Percentiles rank a stretch among this genome's conserved stretches.
phyloP scores from a whole-genome alignment of 78 protist species.

The Dictyostelium firmibasis region DNA sequence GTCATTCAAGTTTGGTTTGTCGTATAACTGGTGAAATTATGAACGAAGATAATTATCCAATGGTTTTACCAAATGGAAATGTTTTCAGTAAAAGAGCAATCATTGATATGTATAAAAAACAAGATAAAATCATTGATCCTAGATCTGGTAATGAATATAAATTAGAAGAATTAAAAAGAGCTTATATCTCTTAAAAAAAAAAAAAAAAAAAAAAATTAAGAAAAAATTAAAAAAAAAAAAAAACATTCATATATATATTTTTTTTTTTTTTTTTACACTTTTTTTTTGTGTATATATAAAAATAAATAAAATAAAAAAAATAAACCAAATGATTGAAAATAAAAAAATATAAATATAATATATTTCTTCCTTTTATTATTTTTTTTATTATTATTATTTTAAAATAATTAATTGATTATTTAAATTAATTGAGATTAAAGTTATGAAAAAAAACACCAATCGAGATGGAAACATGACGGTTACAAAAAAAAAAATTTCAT shows the following conservation, averaged over 20 bases:
- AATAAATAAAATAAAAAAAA: background rate
- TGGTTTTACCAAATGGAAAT: constrained; percentile 91
- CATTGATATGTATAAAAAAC: constrained; percentile 2
- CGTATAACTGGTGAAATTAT: constrained; percentile 85
- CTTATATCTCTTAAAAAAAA: constrained; percentile 38
- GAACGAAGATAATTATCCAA: constrained; percentile 88
- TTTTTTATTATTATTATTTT: too few relatives aligned
- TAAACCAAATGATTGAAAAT: too few relatives aligned
- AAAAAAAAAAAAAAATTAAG: background rate
- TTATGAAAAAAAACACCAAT: too few relatives aligned
- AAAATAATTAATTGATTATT: too few relatives aligned
- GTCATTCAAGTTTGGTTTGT: constrained; percentile 85
- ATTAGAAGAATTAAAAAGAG: constrained; percentile 36
- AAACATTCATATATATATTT: background rate
- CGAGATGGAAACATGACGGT: too few relatives aligned
- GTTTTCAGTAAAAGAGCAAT: constrained; percentile 80
- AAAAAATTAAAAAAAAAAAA: background rate
- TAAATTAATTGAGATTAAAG: too few relatives aligned
- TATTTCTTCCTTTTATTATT: too few relatives aligned
- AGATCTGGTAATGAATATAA: constrained; percentile 36
- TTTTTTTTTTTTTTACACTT: background rate
- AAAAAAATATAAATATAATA: too few relatives aligned
- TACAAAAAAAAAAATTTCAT: background rate
- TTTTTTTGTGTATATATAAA: background rate
- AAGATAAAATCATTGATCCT: constrained; percentile 48